These are phyloP conservation scores for Hansenula lynferdii DNA, from an alignment of 1,139 yeast species.

Conservation along the genomic window DNA sequence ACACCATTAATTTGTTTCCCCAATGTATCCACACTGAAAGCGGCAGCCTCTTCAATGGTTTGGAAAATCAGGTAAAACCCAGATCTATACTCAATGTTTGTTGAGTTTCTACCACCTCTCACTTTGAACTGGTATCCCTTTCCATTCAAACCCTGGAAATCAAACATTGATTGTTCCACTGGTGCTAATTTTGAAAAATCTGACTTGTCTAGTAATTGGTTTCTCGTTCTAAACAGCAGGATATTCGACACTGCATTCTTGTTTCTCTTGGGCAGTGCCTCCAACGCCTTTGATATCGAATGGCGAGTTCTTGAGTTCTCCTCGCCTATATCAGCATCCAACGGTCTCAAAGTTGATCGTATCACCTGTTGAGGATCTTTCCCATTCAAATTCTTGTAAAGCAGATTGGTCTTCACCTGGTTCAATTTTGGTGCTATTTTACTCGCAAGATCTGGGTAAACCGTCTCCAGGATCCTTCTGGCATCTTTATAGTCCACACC, in stretches of 20 bases:
- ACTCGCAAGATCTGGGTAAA: slow-evolving; percentile 2
- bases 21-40: slow-evolving; percentile 43
- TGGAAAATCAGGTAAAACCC: slow-evolving; percentile 51
- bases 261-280: not conserved
- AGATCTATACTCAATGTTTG: slow-evolving; percentile 37
- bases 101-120: slow-evolving; percentile 45
- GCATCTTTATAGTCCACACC: not conserved
- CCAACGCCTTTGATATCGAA: not conserved
- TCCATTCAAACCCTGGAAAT: not conserved
- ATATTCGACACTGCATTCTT: slow-evolving; percentile 21
- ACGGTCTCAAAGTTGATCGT: not conserved
- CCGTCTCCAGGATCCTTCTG: slow-evolving; percentile 2
- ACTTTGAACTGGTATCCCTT: slow-evolving; percentile 24
- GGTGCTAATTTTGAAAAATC: slow-evolving; percentile 31
- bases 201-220: slow-evolving; percentile 31
- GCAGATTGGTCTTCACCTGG: not conserved
- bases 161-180: slow-evolving; percentile 2
- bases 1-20: slow-evolving; percentile 48
- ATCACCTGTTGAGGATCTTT: not conserved
- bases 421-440: not conserved
- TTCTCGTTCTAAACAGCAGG: slow-evolving; percentile 33
- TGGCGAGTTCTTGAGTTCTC: not conserved
- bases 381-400: not conserved
- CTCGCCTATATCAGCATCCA: not conserved
- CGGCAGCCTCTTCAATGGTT: slow-evolving; percentile 42